Conservation (phyloP, 192 early-diverging fungal genomes). For the Neocallimastix lanati region DNA sequence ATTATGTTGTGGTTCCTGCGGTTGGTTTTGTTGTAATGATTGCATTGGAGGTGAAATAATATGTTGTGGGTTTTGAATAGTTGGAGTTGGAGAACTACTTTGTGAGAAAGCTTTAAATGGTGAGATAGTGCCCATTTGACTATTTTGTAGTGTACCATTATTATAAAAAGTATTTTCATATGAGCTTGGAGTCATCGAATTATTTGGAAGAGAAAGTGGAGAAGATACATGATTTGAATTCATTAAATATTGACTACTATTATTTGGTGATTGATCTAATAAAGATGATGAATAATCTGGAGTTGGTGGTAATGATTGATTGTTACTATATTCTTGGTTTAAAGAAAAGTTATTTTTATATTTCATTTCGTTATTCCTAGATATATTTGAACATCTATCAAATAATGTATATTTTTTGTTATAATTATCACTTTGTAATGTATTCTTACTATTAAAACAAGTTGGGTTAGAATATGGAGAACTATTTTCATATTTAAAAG, state of each 20-base stretch:
- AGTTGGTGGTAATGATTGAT: background rate
- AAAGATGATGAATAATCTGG: background rate
- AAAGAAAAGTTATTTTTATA: background rate
- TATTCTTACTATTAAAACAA: background rate
- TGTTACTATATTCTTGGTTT: background rate
- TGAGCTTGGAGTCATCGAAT: background rate
- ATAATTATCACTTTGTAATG: background rate
- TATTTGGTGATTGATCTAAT: background rate
- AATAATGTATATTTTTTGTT: background rate
- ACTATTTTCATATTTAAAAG: background rate
- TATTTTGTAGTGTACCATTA: background rate
- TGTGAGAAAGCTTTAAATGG: background rate
- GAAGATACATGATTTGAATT: background rate
- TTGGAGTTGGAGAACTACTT: background rate
- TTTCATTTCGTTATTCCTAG: background rate
- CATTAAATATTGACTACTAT: background rate
- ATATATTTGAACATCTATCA: background rate
- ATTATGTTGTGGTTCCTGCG: background rate
- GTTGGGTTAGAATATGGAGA: background rate
- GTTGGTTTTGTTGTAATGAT: background rate
- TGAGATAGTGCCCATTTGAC: background rate
- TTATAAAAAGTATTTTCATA: background rate
- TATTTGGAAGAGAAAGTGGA: background rate
- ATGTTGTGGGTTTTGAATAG: background rate
- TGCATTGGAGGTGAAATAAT: background rate